These are phyloP conservation scores for Herpotrichia juniperi DNA, from an alignment of 2,329 filamentous ascomycete species.

Conservation along the genomic window DNA sequence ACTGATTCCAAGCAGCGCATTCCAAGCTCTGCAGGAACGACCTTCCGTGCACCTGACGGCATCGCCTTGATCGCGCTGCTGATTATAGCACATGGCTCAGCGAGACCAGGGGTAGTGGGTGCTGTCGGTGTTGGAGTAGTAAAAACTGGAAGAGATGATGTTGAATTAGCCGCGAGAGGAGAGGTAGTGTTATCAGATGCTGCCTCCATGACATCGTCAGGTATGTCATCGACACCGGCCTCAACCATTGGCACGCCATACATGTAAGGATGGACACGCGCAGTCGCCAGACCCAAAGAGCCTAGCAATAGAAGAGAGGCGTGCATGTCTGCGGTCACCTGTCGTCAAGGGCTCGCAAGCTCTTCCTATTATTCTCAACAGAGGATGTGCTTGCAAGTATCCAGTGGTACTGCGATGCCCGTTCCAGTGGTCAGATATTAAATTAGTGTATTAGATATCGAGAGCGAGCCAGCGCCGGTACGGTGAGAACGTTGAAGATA, in stretches of 20 bases:
- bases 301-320: constrained; percentile 23
- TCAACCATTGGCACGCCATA: constrained; percentile 41
- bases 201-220: constrained; percentile 7
- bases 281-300: constrained; percentile 23
- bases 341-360: neutral
- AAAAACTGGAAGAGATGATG: constrained; percentile 18
- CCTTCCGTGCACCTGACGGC: constrained; percentile 29
- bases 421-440: neutral
- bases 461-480: constrained; percentile 5
- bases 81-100: constrained; percentile 41
- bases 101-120: constrained; percentile 19
- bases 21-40: constrained; percentile 42
- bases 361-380: neutral
- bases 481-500: neutral
- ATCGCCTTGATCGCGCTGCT: constrained; percentile 32
- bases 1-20: constrained; percentile 44
- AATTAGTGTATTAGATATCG: constrained; percentile 3
- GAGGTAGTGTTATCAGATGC: constrained; percentile 21
- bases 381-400: no score
- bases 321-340: constrained; percentile 21
- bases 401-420: neutral
- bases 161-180: constrained; percentile 15
- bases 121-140: constrained; percentile 16
- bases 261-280: constrained; percentile 35
- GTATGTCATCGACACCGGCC: constrained; percentile 30